Evolutionary conservation across 2,329 filamentous ascomycete species (phyloP), one percentile per base, ranked within the genome.

Genomic region (Tolypocladium sp.): DNA sequence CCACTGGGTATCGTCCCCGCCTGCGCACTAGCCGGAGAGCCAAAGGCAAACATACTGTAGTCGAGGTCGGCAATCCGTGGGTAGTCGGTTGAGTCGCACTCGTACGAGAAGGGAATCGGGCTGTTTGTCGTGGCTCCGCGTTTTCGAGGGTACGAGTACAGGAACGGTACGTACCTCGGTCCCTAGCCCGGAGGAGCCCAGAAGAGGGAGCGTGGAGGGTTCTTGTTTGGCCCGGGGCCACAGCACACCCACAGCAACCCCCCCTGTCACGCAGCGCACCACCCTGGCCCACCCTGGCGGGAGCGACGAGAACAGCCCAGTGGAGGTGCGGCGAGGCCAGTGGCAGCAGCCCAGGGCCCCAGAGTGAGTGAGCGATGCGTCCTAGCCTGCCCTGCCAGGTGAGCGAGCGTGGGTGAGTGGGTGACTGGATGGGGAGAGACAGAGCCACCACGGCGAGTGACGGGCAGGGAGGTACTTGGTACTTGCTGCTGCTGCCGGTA

Each of bases 231-330:
- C 38, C 38, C 38, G 15, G 22, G 10, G 22, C 25, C 42, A 25
- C 35, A 25, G 42, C 44, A 49, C 49, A 52, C 49, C 46, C 49
- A 35, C 17, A 52, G 49, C 49, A 33, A 12, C 10, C 2, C 49
- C 40, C 49, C 49, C 30, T 52, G 49, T n/a, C 30, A n/a, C 49
- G 20, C 49, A n/a, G 30, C 8, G 49, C 49, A 52, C 46, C n/a
- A 41, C 49, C 49, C 57, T 54, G 38, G 57, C 57, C 38, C 57
- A 54, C 57, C 49, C 27, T 49, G 49, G 57, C 57, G 37, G 46
- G 57, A 53, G 57, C 27, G 57, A 54, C 57, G 20, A 37, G 37
- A 52, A 46, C 41, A 33, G 42, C 22, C 35, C 53, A 33, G 27
- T 17, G 17, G 37, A 8, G n/a, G 33, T 38, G 37, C 37, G 37